phyloP scores from a whole-genome alignment of 768 basidiomycete genomes.

The Chalciporus chontae region DNA sequence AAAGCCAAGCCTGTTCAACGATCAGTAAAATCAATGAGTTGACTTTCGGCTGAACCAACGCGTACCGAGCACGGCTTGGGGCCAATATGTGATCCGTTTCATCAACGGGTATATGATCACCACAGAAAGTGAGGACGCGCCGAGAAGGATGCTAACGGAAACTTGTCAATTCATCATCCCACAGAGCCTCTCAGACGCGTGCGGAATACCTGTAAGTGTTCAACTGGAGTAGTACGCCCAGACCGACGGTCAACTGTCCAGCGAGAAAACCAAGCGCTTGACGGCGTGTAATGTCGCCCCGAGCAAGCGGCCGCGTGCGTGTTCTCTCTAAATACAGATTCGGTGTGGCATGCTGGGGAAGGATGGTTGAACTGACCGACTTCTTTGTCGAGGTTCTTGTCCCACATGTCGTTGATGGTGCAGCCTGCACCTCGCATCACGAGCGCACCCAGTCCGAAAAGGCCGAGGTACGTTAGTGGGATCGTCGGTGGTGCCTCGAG shows the following conservation, averaged over 20 bases:
- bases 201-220: constrained; percentile 84
- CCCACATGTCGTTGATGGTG: constrained; percentile 99
- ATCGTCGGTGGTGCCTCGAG: constrained; percentile 59
- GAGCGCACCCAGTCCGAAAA: constrained; percentile 88
- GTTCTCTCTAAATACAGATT: constrained; percentile 64
- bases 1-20: constrained; percentile 73
- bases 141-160: constrained; percentile 71
- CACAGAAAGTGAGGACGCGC: constrained; percentile 84
- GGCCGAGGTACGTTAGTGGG: constrained; percentile 69
- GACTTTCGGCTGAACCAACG: not conserved
- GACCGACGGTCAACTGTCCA: constrained; percentile 73
- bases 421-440: constrained; percentile 98
- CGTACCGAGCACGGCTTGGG: constrained; percentile 90
- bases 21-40: not conserved
- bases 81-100: constrained; percentile 97
- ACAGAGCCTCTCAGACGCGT: too few species aligned
- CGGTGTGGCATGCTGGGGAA: not conserved
- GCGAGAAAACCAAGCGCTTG: constrained; percentile 84
- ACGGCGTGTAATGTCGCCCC: constrained; percentile 68
- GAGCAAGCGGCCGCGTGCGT: constrained; percentile 80
- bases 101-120: constrained; percentile 92
- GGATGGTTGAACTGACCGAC: constrained; percentile 58
- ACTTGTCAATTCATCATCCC: too few species aligned
- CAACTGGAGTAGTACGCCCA: constrained; percentile 83
- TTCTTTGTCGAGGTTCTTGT: constrained; percentile 82